Conservation (phyloP, 176 grass and related monocot species). For the Triticum timopheevii region DNA sequence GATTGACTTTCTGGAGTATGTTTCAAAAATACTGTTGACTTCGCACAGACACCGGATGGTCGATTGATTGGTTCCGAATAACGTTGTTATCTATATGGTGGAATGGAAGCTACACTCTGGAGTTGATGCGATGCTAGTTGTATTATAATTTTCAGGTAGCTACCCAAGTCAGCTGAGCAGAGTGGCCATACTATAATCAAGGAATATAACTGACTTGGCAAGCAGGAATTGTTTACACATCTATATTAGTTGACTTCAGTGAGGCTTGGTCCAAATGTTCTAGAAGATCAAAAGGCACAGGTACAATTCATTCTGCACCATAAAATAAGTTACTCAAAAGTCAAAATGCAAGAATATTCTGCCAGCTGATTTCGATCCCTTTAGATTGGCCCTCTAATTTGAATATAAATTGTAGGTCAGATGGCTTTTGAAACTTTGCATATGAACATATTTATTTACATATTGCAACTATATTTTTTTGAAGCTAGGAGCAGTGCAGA, state of each 20-base stretch:
- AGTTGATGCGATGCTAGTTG: background rate
- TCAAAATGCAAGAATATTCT: constrained; percentile 26
- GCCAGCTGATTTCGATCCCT: background rate
- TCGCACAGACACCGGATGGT: background rate
- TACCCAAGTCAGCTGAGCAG: background rate
- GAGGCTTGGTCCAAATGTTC: background rate
- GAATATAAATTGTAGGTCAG: constrained; percentile 13
- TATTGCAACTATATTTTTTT: background rate
- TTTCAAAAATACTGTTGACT: constrained; percentile 25
- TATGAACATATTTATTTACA: background rate
- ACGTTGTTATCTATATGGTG: background rate
- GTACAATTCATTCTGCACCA: background rate
- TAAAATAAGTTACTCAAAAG: background rate
- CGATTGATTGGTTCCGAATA: constrained; percentile 24
- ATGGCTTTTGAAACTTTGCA: background rate
- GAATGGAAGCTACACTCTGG: background rate
- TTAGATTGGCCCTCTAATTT: constrained; percentile 10
- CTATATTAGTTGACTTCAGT: constrained; percentile 25
- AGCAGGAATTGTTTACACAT: constrained; percentile 23
- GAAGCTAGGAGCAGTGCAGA: no score
- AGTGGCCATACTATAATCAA: background rate
- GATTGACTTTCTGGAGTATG: background rate
- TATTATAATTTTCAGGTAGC: background rate
- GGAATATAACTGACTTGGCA: constrained; percentile 20
- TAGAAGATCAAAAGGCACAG: constrained; percentile 29